Evolutionary conservation across 352 stramenopile species (phyloP).

Genomic region (Pythium aristosporum): DNA sequence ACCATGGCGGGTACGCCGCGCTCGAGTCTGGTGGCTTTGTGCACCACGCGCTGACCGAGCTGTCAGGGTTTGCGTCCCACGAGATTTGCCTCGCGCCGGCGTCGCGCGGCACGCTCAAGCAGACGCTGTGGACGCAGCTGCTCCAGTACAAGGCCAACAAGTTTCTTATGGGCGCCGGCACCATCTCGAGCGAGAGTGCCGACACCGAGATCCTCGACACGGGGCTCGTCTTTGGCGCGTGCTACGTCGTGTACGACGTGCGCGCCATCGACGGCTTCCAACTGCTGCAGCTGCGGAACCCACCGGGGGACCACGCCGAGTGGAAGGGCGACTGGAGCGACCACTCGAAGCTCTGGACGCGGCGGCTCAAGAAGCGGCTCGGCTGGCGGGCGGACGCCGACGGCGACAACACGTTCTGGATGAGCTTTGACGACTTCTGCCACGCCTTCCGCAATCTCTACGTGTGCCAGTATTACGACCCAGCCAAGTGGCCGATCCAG

Average conservation of each 20-base stretch:
- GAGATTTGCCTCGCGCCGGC: slow-evolving; percentile 87
- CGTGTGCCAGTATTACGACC: slow-evolving; percentile 92
- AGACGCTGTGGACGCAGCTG: slow-evolving; percentile 90
- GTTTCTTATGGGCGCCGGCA: slow-evolving; percentile 91
- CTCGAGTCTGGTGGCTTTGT: slow-evolving; percentile 87
- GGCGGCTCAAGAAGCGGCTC: slow-evolving; percentile 82
- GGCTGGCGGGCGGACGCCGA: slow-evolving; percentile 54
- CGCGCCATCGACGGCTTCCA: slow-evolving; percentile 80
- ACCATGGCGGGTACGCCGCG: slow-evolving; percentile 86
- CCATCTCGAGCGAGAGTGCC: slow-evolving; percentile 78
- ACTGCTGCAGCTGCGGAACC: slow-evolving; percentile 90
- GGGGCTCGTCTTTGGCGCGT: slow-evolving; percentile 88
- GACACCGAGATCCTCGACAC: slow-evolving; percentile 88
- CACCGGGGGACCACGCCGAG: slow-evolving; percentile 89
- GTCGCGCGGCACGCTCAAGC: slow-evolving; percentile 82
- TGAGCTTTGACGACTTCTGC: slow-evolving; percentile 95
- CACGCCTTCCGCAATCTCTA: slow-evolving; percentile 90
- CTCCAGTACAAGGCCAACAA: slow-evolving; percentile 81
- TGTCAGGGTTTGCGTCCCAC: slow-evolving; percentile 87
- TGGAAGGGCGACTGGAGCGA: slow-evolving; percentile 95
- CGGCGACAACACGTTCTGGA: slow-evolving; percentile 92
- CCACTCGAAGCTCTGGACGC: slow-evolving; percentile 89
- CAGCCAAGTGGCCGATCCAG: slow-evolving; percentile 66
- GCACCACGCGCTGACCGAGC: slow-evolving; percentile 86
- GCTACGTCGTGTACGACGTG: slow-evolving; percentile 92